Evolutionary conservation across 202 grass and related monocot species (phyloP), one percentile per base, ranked within the genome.

Genomic region (Digitaria exilis): DNA sequence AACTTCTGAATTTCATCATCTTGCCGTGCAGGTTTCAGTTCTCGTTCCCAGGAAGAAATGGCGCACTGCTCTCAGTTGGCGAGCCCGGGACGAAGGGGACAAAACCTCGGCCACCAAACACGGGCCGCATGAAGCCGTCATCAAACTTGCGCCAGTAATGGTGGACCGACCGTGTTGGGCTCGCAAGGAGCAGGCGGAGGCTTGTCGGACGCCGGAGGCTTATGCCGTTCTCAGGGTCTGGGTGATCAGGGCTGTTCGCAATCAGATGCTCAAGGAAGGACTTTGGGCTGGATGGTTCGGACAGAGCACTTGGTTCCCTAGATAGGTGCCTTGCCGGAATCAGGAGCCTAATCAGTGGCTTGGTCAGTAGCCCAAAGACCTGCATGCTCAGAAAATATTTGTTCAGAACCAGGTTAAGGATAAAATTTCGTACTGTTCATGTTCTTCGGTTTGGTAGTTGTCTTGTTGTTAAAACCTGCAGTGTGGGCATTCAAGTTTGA

Each of bases 321-420:
- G n/a, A 82, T 17, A 91, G 65, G 65, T 94, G 75, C 65, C 63
- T 87, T 44, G 31, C 14, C 2, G 92, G 95, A 19, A 89, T 68
- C 60, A 94, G 9, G 6, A 93, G 69, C 48, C 86, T 91, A 62
- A 97, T 80, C 29, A 94, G 68, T 26, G 95, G 95, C 70, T 94
- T 97, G 3, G 95, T 97, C 84, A 97, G 54, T 54, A 97, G 64
- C 52, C 95, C 95, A 89, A 94, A 97, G 21, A 97, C 90, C 95
- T 94, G 80, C 69, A 21, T 17, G 32, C 69, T 65, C 49, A 72
- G 1, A 78, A 54, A 26, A 89, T 22, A 61, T 59, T 65, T 77
- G 67, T 55, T 52, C 41, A 76, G 22, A 54, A 17, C 34, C 4
- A 26, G 71, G 22, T 28, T 28, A 64, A 3, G 9, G n/a, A 16